Evolutionary conservation across 2,329 filamentous ascomycete genomes (phyloP).

Genomic region (Dactylella cylindrospora): DNA sequence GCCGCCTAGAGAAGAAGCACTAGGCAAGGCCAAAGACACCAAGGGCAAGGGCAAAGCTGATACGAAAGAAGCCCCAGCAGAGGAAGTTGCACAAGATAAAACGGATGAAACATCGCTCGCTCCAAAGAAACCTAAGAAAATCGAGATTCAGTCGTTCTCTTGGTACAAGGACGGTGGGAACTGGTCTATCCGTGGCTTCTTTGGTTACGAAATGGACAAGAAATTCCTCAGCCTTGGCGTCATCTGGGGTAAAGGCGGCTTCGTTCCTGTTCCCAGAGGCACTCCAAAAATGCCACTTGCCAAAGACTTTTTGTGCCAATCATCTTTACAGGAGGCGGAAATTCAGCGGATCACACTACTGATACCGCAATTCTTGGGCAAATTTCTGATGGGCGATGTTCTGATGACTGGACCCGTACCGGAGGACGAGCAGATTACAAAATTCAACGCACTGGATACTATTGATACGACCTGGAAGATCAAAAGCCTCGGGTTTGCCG

Average conservation of each 20-base stretch:
- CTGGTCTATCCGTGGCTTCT: conserved; percentile 7
- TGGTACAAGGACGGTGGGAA: not conserved
- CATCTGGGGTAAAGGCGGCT: conserved; percentile 7
- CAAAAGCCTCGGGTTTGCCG: not conserved
- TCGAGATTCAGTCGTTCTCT: not conserved
- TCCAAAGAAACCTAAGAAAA: too few relatives aligned
- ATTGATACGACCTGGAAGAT: not conserved
- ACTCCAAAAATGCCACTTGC: not conserved
- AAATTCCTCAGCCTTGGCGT: not conserved
- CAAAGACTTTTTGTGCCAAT: not conserved
- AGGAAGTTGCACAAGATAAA: too few relatives aligned
- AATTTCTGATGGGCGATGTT: conserved; percentile 1
- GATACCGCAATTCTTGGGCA: not conserved
- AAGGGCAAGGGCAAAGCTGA: too few relatives aligned
- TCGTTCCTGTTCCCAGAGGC: not conserved
- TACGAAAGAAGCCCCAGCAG: too few relatives aligned
- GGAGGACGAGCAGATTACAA: not conserved
- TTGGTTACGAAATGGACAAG: not conserved
- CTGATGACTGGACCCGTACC: not conserved
- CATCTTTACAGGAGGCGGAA: not conserved
- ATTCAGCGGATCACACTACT: not conserved
- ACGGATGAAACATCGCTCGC: too few relatives aligned
- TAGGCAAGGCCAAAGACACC: too few relatives aligned
- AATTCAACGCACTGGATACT: not conserved
- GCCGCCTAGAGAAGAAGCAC: too few relatives aligned